Evolutionary conservation across 176 grass and related monocot genomes (phyloP).

Genomic region (Paspalum notatum): DNA sequence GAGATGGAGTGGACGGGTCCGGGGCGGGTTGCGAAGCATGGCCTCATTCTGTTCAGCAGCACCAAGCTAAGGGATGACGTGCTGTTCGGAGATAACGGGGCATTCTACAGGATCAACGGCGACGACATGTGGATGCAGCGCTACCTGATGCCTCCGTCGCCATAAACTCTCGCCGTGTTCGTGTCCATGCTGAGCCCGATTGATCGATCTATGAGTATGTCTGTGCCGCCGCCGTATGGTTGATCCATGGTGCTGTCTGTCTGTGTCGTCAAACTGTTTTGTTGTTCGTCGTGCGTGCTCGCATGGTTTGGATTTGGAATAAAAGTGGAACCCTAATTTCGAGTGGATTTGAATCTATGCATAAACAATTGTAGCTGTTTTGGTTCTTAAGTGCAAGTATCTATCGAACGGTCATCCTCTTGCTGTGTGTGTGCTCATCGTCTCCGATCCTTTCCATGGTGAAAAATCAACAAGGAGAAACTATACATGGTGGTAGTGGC

Average conservation of each 20-base stretch:
- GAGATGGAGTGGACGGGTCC: not conserved
- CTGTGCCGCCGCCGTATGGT: not conserved
- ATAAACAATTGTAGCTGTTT: too few relatives aligned
- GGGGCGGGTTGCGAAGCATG: not conserved
- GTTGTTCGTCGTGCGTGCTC: not conserved
- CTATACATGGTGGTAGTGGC: too few relatives aligned
- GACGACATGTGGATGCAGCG: constrained; percentile 2
- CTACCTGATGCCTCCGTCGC: not conserved
- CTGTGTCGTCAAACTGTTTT: too few relatives aligned
- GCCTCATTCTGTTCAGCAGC: not conserved
- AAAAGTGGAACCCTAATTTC: too few relatives aligned
- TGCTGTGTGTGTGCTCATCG: too few relatives aligned
- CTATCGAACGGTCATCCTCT: too few relatives aligned
- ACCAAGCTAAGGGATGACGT: not conserved
- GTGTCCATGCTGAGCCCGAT: not conserved
- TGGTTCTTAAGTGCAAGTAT: too few relatives aligned
- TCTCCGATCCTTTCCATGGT: too few relatives aligned
- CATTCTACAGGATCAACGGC: not conserved
- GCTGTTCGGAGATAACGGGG: not conserved
- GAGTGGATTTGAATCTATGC: too few relatives aligned
- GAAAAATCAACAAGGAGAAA: too few relatives aligned
- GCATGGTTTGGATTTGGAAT: too few relatives aligned
- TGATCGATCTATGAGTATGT: not conserved
- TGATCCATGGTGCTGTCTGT: not conserved
- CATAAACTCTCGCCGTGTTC: not conserved